Evolutionary conservation across 2,329 filamentous ascomycete genomes (phyloP), one percentile per base, ranked within the genome.

Genomic region (Achaetomium macrosporum): DNA sequence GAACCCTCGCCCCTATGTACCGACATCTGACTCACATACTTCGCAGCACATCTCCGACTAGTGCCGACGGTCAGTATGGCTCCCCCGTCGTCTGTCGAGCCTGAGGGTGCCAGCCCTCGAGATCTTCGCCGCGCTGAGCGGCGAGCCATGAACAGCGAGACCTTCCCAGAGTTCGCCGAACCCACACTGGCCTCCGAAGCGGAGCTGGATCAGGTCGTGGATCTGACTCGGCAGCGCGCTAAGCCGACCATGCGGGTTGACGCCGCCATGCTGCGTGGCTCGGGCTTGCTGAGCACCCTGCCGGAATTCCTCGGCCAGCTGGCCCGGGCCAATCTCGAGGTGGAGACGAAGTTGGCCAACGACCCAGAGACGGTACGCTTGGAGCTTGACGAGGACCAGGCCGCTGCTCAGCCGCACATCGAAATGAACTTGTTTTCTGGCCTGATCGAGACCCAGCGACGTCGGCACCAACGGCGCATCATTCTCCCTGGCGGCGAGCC

Each of bases 241-340:
- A 62, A 61, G 54, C 62, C 61, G 9, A 41, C 43, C 16, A 63
- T 61, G 59, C 57, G 59, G 5, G 54, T 65, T 15, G 59, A 59
- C 36, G 54, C 59, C 16, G 29, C 49, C 2, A 55, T 55, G 43
- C 58, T 65, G 10, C 59, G 55, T 3, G 47, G 47, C 29, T 58
- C 59, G 3, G 62, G 56, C 19, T 51, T 65, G 2, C 25, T 61
- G 33, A 19, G 41, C 36, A 45, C 42, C 1, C 52, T 65, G 7
- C 63, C 63, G n/a, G 60, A 61, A 47, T 65, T 65, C 42, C 48
- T 65, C 10, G 56, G 57, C 15, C 59, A 62, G 56, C 49, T 65
- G 2, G 58, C 63, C 7, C 57, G 53, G 1, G 54, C 54, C 30
- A 59, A 63, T 43, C 50, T 56, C 10, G 57, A 61, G 37, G 52